Evolutionary conservation across 345 rosid species (phyloP).

Genomic region (Eutrema yunnanense): DNA sequence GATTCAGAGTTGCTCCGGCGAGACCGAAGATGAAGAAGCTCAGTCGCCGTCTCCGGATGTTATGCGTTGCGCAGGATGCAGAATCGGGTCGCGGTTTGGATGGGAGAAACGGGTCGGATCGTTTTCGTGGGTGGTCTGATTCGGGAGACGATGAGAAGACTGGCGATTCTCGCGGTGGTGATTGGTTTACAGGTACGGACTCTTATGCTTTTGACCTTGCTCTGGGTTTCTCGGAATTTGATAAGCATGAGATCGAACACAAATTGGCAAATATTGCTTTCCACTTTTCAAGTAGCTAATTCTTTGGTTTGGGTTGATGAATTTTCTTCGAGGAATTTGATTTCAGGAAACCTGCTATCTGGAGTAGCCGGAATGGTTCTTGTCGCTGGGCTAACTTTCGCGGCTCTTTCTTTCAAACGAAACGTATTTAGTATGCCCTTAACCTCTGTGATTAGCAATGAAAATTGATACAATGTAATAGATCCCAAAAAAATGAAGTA

Average conservation of each 20-base stretch:
- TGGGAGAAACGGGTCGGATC: conserved; percentile 35
- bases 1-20: conserved; percentile 23
- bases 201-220: background rate
- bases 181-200: conserved; percentile 52
- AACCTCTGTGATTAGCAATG: background rate
- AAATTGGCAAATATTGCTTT: background rate
- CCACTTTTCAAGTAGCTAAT: background rate
- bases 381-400: conserved; percentile 52
- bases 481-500: background rate
- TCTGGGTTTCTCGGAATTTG: background rate
- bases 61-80: conserved; percentile 28
- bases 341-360: conserved; percentile 59
- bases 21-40: conserved; percentile 32
- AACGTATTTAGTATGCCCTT: conserved; percentile 42
- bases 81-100: background rate
- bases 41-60: conserved; percentile 23
- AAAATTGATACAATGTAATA: background rate
- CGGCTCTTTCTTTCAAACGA: conserved; percentile 49
- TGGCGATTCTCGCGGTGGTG: conserved; percentile 34
- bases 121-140: conserved; percentile 64
- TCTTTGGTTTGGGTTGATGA: conserved; percentile 39
- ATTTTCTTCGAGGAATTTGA: conserved; percentile 43
- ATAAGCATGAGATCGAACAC: too few species aligned
- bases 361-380: conserved; percentile 63
- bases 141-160: conserved; percentile 38